Percentiles rank a stretch among this genome's conserved stretches.
These are phyloP conservation scores for Beta lomatogona DNA, from an alignment of 179 eudicot species.

Conservation along the genomic window DNA sequence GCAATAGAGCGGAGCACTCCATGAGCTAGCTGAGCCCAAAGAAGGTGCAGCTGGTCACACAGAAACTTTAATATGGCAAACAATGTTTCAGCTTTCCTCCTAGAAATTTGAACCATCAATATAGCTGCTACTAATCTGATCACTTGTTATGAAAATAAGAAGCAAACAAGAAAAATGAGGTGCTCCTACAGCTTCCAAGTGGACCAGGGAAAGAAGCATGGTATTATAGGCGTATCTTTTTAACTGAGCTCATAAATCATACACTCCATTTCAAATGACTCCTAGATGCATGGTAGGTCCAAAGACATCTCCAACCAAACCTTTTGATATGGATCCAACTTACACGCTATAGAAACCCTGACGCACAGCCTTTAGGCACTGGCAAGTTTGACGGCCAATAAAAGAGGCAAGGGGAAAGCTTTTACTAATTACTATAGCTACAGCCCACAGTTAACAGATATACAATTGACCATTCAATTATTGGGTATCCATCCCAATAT, in stretches of 20 bases:
- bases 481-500: not conserved
- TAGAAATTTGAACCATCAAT: not conserved
- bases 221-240: not conserved
- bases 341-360: not conserved
- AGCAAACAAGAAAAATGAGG: too few species aligned
- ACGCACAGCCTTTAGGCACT: too few species aligned
- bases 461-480: not conserved
- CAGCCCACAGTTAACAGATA: not conserved
- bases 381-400: not conserved
- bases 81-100: not conserved
- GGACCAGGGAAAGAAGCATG: not conserved
- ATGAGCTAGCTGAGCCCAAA: too few species aligned
- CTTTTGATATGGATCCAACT: not conserved
- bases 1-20: too few species aligned
- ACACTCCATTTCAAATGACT: not conserved
- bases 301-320: not conserved
- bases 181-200: not conserved
- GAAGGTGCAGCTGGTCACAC: too few species aligned
- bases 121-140: not conserved
- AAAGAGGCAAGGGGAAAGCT: not conserved
- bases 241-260: not conserved
- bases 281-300: constrained; percentile 9
- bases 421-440: not conserved
- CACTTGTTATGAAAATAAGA: too few species aligned
- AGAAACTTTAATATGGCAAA: not conserved